A percentile compares a stretch with the other conserved stretches of the same genome.
These are phyloP conservation scores for Immersiporthe knoxdaviesiana DNA, from an alignment of 2,329 filamentous ascomycete genomes.

Conservation along the genomic window DNA sequence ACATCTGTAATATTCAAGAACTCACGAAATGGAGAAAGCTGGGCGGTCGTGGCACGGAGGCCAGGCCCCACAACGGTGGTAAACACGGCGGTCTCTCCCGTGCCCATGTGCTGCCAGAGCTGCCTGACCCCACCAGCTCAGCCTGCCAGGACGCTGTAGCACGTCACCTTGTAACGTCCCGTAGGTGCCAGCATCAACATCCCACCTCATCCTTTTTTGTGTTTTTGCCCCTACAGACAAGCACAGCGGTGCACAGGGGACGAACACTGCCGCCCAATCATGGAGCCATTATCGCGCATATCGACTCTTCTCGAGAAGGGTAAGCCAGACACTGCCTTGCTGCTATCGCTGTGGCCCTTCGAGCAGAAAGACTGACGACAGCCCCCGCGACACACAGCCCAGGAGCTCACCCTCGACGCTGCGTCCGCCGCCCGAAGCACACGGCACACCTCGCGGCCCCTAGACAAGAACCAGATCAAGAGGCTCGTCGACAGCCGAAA, in stretches of 20 bases:
- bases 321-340: conserved; percentile 47
- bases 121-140: background rate
- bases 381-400: conserved; percentile 60
- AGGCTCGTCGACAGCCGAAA: conserved; percentile 92
- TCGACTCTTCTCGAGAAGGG: conserved; percentile 93
- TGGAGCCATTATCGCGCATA: conserved; percentile 97
- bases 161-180: conserved; percentile 2
- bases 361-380: conserved; percentile 23
- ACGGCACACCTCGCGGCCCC: conserved; percentile 62
- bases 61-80: background rate
- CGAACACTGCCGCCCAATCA: conserved; percentile 42
- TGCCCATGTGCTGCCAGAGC: background rate
- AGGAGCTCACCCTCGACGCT: conserved; percentile 96
- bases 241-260: background rate
- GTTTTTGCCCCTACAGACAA: background rate
- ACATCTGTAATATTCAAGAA: background rate
- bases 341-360: background rate
- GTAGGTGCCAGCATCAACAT: background rate
- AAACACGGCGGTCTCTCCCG: background rate
- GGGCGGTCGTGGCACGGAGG: background rate
- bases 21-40: background rate
- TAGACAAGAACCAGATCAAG: conserved; percentile 85
- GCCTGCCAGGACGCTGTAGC: background rate
- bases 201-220: background rate
- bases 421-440: conserved; percentile 80